These are phyloP conservation scores for Fusarium chaquense DNA, from an alignment of 2,329 filamentous ascomycete species.

Conservation along the genomic window DNA sequence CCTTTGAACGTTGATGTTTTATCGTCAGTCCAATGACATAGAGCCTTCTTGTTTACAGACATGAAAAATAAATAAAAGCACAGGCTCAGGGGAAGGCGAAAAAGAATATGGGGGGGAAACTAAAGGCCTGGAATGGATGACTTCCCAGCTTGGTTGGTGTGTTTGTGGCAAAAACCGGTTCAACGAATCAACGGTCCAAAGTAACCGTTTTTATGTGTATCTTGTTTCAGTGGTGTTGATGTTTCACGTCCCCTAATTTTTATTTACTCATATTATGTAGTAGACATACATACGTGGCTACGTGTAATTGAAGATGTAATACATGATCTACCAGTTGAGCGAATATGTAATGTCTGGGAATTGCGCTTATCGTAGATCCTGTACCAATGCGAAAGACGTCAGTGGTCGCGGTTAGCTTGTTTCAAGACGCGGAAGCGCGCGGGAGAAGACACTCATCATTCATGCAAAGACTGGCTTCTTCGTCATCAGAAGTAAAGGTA, in stretches of 20 bases:
- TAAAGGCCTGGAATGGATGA: slow-evolving; percentile 29
- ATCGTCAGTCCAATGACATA: neutral
- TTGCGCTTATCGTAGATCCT: slow-evolving; percentile 32
- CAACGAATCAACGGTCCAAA: slow-evolving; percentile 20
- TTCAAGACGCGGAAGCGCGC: slow-evolving; percentile 33
- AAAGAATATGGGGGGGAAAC: slow-evolving; percentile 17
- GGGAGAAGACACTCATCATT: slow-evolving; percentile 1
- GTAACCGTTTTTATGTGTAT: neutral
- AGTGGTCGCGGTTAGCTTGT: slow-evolving; percentile 29
- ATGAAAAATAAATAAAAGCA: neutral
- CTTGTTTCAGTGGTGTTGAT: slow-evolving; percentile 32
- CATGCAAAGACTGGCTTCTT: slow-evolving; percentile 13
- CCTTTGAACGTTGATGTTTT: neutral
- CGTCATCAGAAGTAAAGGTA: slow-evolving; percentile 21
- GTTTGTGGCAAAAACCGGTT: slow-evolving; percentile 39
- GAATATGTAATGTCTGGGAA: slow-evolving; percentile 5
- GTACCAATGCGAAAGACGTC: slow-evolving; percentile 25
- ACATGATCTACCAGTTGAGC: slow-evolving; percentile 15
- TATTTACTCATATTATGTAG: neutral
- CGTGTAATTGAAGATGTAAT: slow-evolving; percentile 3
- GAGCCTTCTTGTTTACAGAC: neutral
- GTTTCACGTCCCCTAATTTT: slow-evolving; percentile 29
- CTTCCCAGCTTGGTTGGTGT: slow-evolving; percentile 30
- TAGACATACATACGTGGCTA: neutral
- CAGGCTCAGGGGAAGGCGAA: slow-evolving; percentile 38